Evolutionary conservation across 176 grass and related monocot genomes (phyloP), one percentile per base, ranked within the genome.

Genomic region (Hordeum vulgare): DNA sequence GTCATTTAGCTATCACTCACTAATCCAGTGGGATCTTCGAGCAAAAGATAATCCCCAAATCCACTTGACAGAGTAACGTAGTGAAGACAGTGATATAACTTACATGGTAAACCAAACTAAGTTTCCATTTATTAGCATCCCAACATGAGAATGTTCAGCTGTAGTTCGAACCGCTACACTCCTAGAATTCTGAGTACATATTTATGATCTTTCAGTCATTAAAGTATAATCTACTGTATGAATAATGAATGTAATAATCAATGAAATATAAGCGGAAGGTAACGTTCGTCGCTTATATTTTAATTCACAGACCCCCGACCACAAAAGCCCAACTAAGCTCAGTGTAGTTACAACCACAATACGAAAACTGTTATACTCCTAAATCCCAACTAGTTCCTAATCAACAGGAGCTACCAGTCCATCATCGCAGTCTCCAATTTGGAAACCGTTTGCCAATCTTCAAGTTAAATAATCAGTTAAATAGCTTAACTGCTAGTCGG

Each of bases 1-100:
- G 33, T 73, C 26, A 71, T 44, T 81, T 86, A 78, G 28, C 73
- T 77, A 77, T 18, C 61, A 20, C 28, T 49, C 49, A 45, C 35
- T 6, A 65, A 74, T 76, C 23, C 12, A 37, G 74, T 21, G 31
- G 71, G 71, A 76, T 69, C 61, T 13, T 68, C 28, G 33, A 44
- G 27, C 35, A 36, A 66, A 88, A 13, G 51, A 34, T 45, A 89
- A 77, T 41, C 62, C 31, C 29, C 47, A 66, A 85, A 89, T 71
- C 26, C 69, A 76, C 44, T 66, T 42, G 13, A n/a, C 56, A 9
- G 3, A 60, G 34, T 20, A 68, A 62, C 34, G 4, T 61, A 58
- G 36, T 60, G 61, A 87, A 34, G 59, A 61, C 20, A 53, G 66
- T 66, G 83, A 71, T 51, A 13, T 69, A 5, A 85, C 14, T 40